Evolutionary conservation across 2,329 filamentous ascomycete genomes (phyloP), one percentile per base, ranked within the genome.

Genomic region (Dactylellina cionopaga): DNA sequence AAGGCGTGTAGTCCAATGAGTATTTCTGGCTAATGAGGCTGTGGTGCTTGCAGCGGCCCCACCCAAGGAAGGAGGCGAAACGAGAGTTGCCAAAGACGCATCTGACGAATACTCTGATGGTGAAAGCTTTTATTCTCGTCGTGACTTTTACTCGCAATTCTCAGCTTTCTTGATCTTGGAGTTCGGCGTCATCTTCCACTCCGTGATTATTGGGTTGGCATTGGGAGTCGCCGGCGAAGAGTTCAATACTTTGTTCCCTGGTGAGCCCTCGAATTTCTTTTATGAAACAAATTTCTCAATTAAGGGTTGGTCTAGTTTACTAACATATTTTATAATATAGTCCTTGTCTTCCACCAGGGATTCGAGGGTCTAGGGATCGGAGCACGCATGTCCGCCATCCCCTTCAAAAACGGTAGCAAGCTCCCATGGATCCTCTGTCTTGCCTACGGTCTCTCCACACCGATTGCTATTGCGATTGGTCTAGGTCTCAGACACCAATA

Each of bases 381-480:
- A 15, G 87, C 87, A 6, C 86, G 88, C 11, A 92, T 92, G 74
- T 88, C 89, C 6, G 83, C 84, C 0, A 82, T 91, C 2, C 75
- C 78, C 3, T 77, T 77, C 3, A 55, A 68, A 15, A 47, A 43
- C 5, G 74, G 75, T 1, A 72, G 77, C 4, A 77, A 80, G 49
- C 52, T 72, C 24, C 63, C 58, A 0, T 77, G 92, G 78, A 80
- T 88, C 1, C 87, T 93, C 81, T 89, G 85, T 0, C 75, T 80
- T 1, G 83, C 84, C 0, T 93, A 92, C 76, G 85, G 89, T 0
- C 81, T 92, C 24, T 87, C 91, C 60, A 93, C 90, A 0, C 90
- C 90, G 0, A 81, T 92, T 27, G 91, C 90, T 9, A 93, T 93
- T 90, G 89, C 88, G 0, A 92, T 94, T 70, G 90, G 91, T 0